Conservation (phyloP, 495 filamentous ascomycete species). For the Aspergillus bertholletiae region DNA sequence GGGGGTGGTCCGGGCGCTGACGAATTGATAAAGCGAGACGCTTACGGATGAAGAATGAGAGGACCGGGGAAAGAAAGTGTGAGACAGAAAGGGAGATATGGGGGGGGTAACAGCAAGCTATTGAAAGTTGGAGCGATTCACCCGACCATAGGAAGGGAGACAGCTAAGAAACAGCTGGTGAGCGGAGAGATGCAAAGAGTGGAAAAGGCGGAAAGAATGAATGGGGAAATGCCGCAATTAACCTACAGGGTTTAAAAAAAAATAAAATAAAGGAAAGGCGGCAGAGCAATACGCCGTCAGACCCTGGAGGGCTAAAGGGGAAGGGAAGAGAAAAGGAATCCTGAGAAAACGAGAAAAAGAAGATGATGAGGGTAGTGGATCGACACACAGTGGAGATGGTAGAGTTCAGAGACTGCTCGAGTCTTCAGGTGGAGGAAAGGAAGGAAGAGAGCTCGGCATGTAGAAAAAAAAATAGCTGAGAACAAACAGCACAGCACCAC, state of each 20-base stretch:
- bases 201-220: background rate
- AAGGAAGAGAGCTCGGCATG: background rate
- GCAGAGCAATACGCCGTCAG: conserved; percentile 16
- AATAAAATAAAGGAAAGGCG: too few relatives aligned
- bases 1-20: conserved; percentile 5
- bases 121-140: background rate
- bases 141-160: conserved; percentile 2
- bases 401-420: background rate
- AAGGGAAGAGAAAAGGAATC: background rate
- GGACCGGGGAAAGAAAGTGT: background rate
- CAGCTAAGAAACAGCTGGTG: background rate
- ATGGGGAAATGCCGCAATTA: background rate
- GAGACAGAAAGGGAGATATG: background rate
- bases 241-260: too few relatives aligned
- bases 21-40: conserved; percentile 13
- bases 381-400: conserved; percentile 9
- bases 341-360: conserved; percentile 12
- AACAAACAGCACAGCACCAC: background rate
- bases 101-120: conserved; percentile 1
- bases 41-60: background rate
- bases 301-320: conserved; percentile 15
- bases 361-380: conserved; percentile 8
- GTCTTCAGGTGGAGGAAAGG: background rate
- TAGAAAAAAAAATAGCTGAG: background rate
- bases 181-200: background rate